A percentile compares a stretch with the other conserved stretches of the same genome.
These are phyloP conservation scores for Berberis vulgaris DNA, from an alignment of 164 flowering plant species.

Conservation along the genomic window DNA sequence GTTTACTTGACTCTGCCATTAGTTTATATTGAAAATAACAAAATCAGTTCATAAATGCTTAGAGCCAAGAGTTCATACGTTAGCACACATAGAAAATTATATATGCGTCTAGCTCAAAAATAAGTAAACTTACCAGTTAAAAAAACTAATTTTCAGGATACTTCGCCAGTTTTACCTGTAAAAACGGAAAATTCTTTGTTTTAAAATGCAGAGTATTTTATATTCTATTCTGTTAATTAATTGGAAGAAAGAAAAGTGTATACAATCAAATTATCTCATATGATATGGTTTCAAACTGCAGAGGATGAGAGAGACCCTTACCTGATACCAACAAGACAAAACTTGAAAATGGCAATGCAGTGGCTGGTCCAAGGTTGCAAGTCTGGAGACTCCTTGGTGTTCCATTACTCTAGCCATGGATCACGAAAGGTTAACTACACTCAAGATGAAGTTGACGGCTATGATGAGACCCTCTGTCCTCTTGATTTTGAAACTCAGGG, in stretches of 20 bases:
- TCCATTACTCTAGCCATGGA: constrained; percentile 85
- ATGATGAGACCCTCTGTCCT: constrained; percentile 70
- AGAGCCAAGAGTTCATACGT: too few species aligned
- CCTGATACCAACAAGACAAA: constrained; percentile 50
- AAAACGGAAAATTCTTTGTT: too few species aligned
- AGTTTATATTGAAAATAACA: too few species aligned
- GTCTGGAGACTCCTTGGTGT: constrained; percentile 76
- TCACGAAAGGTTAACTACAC: constrained; percentile 26
- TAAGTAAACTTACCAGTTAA: too few species aligned
- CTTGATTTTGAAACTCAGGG: constrained; percentile 56
- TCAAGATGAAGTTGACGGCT: constrained; percentile 69
- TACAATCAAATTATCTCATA: neutral
- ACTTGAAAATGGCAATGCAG: constrained; percentile 46
- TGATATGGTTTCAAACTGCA: constrained; percentile 15
- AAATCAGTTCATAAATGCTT: too few species aligned
- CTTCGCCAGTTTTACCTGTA: too few species aligned
- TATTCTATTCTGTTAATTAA: neutral
- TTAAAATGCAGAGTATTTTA: too few species aligned
- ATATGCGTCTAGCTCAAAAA: too few species aligned
- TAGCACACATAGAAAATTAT: too few species aligned
- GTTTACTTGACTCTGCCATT: too few species aligned
- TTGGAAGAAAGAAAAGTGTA: neutral
- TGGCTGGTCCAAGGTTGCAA: constrained; percentile 61
- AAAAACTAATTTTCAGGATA: too few species aligned
- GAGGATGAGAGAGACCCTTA: constrained; percentile 52